phyloP scores from a whole-genome alignment of 2,329 filamentous ascomycete species.

The Rhynchosporium secalis region DNA sequence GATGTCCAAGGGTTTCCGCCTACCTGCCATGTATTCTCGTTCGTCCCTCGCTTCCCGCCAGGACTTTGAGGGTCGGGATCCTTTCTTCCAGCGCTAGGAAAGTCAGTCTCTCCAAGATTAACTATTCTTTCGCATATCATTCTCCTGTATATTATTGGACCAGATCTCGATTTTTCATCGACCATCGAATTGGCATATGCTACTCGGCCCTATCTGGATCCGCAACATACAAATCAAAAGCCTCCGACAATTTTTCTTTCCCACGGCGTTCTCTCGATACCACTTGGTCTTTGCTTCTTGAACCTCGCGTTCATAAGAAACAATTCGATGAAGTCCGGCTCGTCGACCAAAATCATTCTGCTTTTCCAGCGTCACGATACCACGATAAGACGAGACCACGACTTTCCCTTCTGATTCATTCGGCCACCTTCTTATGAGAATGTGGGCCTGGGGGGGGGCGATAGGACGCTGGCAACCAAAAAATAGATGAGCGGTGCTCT shows the following conservation, averaged over 20 bases:
- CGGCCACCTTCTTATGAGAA: slow-evolving; percentile 10
- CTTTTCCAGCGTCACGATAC: slow-evolving; percentile 36
- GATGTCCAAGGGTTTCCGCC: slow-evolving; percentile 59
- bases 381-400: slow-evolving; percentile 38
- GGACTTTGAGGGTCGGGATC: slow-evolving; percentile 29
- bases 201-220: slow-evolving; percentile 32
- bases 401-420: slow-evolving; percentile 28
- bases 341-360: slow-evolving; percentile 25
- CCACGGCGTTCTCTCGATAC: slow-evolving; percentile 10
- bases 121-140: slow-evolving; percentile 25
- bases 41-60: slow-evolving; percentile 34
- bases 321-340: slow-evolving; percentile 7
- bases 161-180: slow-evolving; percentile 31
- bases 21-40: slow-evolving; percentile 39
- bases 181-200: slow-evolving; percentile 33
- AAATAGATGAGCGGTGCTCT: slow-evolving; percentile 20
- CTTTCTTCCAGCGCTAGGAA: slow-evolving; percentile 18
- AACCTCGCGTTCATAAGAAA: slow-evolving; percentile 11
- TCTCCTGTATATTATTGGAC: slow-evolving; percentile 40
- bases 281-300: slow-evolving; percentile 20
- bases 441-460: slow-evolving; percentile 2
- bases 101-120: background rate
- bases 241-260: background rate
- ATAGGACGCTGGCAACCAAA: slow-evolving; percentile 1
- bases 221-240: slow-evolving; percentile 29